These are phyloP conservation scores for Avena sativa DNA, from an alignment of 176 grass and related monocot genomes.

Conservation along the genomic window DNA sequence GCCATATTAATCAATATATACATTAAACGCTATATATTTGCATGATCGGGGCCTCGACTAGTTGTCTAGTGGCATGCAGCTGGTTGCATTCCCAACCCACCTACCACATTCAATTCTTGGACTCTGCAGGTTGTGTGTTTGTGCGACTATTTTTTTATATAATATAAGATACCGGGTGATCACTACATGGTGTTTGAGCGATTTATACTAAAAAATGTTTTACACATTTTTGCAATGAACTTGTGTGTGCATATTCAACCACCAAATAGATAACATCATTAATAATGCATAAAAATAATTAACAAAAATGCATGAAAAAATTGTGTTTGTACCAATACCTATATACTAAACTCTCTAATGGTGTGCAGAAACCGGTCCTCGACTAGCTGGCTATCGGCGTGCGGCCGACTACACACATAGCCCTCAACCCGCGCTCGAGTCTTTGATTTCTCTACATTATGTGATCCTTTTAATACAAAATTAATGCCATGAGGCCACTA, in stretches of 20 bases:
- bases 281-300: background rate
- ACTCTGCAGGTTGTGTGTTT: background rate
- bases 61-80: background rate
- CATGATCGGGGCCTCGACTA: too few relatives aligned
- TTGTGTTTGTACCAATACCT: background rate
- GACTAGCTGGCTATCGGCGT: too few relatives aligned
- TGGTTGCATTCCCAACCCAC: background rate
- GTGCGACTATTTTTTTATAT: background rate
- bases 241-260: background rate
- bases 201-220: too few relatives aligned
- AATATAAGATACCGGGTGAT: background rate
- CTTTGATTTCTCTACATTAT: too few relatives aligned
- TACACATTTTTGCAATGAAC: background rate
- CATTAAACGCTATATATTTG: too few relatives aligned
- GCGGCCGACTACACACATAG: too few relatives aligned
- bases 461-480: too few relatives aligned
- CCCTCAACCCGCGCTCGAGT: too few relatives aligned
- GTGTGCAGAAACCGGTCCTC: background rate
- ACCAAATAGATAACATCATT: background rate
- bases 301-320: too few relatives aligned
- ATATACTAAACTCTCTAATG: background rate
- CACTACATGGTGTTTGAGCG: background rate
- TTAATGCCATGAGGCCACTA: background rate
- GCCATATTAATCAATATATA: too few relatives aligned
- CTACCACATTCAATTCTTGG: background rate